phyloP scores from a whole-genome alignment of 305 asterid genomes.

The Plantago coronopus region DNA sequence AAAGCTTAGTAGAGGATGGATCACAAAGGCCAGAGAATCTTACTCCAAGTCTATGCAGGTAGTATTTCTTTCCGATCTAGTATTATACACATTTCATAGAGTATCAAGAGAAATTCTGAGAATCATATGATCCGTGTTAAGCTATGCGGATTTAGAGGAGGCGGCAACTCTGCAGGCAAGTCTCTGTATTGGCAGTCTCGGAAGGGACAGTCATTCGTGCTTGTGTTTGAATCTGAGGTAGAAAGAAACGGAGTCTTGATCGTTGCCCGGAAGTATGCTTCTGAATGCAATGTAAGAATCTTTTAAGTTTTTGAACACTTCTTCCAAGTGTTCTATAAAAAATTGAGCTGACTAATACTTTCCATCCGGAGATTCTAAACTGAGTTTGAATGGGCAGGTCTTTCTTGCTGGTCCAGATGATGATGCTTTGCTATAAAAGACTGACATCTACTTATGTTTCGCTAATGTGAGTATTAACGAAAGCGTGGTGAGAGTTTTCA shows the following conservation, averaged over 20 bases:
- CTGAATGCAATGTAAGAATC: constrained; percentile 80
- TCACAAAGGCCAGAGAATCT: constrained; percentile 92
- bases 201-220: constrained; percentile 80
- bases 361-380: constrained; percentile 12
- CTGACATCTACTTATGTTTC: constrained; percentile 24
- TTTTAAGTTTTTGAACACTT: neutral
- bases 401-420: constrained; percentile 96
- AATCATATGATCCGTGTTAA: constrained; percentile 19
- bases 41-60: constrained; percentile 93
- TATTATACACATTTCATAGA: too few species aligned
- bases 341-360: neutral
- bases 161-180: constrained; percentile 92
- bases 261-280: constrained; percentile 75
- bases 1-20: constrained; percentile 94
- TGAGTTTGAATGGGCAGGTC: constrained; percentile 42
- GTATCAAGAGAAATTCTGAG: neutral
- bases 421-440: constrained; percentile 69
- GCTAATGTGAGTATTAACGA: constrained; percentile 33
- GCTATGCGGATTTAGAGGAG: constrained; percentile 97
- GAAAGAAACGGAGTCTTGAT: constrained; percentile 77
- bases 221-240: constrained; percentile 77
- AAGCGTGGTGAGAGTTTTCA: constrained; percentile 14
- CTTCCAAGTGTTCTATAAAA: too few species aligned
- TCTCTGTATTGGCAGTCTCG: constrained; percentile 92
- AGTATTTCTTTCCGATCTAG: constrained; percentile 1